Evolutionary conservation across 1,284 basidiomycete genomes (phyloP), one percentile per base, ranked within the genome.

Genomic region (Termitomyces sp.): DNA sequence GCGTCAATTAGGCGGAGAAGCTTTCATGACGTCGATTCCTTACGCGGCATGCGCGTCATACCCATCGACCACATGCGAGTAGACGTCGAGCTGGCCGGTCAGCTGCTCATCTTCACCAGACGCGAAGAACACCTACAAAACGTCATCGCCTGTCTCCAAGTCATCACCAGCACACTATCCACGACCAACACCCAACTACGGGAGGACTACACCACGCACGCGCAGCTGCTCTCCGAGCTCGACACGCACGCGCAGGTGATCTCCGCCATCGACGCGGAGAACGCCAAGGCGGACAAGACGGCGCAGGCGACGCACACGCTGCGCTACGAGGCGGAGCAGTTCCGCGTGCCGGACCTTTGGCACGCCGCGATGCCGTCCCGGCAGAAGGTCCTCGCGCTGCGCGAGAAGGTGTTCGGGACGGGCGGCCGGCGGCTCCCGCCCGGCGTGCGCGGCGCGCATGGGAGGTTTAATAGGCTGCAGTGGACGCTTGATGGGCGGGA

Each of bases 41-140:
- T 81, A 56, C 68, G 66, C 38, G 68, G 68, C 40, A 64, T 75
- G 46, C 71, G 71, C 24, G 68, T 83, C 8, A 64, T 88, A 26
- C 74, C 76, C 5, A 56, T 75, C 11, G 83, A 88, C 46, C 73
- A 77, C 60, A 84, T 90, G 84, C 77, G 77, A 47, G 80, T 87
- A 43, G 88, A 90, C 60, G 86, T 89, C 34, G 86, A 86, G 58
- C 72, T 90, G n/a, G 83, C 82, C 61, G 85, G 83, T 2, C 83
- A 90, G 62, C 65, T 86, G 44, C 71, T 90, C 26, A 76, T 85
- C 56, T 81, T 88, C 80, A 69, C 68, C 33, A 71, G 87, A 41
- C 75, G 88, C 58, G 81, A 86, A 63, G 70, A 74, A 54, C 86
- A 79, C 52, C 65, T 79, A 41, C 64, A 60, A 43, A 76, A 77